phyloP scores from a whole-genome alignment of 495 filamentous ascomycete genomes.

The Entonaema liquescens region DNA sequence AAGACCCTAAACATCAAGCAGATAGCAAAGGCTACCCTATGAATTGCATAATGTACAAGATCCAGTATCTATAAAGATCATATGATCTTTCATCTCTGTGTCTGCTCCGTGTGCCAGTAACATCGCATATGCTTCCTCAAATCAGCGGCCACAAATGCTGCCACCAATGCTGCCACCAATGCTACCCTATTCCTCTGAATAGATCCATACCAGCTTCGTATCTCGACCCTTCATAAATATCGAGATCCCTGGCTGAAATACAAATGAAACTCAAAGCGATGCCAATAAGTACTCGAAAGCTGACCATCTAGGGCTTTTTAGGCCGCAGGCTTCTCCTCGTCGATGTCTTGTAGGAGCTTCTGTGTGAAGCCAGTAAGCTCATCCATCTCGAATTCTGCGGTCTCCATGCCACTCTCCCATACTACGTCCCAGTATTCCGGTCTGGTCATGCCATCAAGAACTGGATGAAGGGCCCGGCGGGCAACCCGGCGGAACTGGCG shows the following conservation, averaged over 20 bases:
- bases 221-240: background rate
- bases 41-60: background rate
- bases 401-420: background rate
- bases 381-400: background rate
- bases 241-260: background rate
- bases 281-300: background rate
- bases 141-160: background rate
- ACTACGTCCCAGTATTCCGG: background rate
- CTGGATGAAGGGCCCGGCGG: background rate
- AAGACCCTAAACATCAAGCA: background rate
- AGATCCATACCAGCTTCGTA: background rate
- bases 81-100: background rate
- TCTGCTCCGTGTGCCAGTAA: background rate
- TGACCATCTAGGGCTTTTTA: background rate
- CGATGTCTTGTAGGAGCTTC: constrained; percentile 11
- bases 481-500: constrained; percentile 6
- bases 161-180: no score
- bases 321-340: background rate
- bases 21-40: background rate
- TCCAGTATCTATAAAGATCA: background rate
- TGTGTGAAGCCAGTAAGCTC: background rate
- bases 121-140: background rate
- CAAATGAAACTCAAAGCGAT: background rate
- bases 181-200: background rate
- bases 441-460: constrained; percentile 3